phyloP scores from a whole-genome alignment of 177 flowering plant genomes.

The Vitis hybrid region DNA sequence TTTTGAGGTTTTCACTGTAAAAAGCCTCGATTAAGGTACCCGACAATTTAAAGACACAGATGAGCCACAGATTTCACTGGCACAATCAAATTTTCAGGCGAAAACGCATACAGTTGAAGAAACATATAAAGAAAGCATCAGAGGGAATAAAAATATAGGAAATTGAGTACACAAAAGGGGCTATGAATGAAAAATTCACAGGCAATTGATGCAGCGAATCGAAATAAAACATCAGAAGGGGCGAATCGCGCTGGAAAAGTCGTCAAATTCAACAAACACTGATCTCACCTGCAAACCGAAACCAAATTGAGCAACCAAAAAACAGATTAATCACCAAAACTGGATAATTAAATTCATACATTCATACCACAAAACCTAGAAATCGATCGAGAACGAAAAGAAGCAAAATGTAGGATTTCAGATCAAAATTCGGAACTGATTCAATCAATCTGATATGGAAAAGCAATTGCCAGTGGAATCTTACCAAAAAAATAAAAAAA shows the following conservation, averaged over 20 bases:
- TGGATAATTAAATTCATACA: background rate
- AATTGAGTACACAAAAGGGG: conserved; percentile 38
- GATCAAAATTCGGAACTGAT: background rate
- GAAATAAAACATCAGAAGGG: conserved; percentile 52
- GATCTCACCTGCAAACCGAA: background rate
- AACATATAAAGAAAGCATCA: conserved; percentile 50
- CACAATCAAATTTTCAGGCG: conserved; percentile 55
- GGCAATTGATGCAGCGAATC: conserved; percentile 23
- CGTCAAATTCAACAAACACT: background rate
- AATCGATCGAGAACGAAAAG: background rate
- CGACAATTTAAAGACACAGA: no score
- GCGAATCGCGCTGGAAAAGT: conserved; percentile 1
- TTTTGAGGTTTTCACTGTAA: background rate
- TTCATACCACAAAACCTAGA: background rate
- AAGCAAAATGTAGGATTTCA: conserved; percentile 1
- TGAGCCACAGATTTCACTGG: no score
- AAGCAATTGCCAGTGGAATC: background rate
- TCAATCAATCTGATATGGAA: background rate
- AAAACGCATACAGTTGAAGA: conserved; percentile 56
- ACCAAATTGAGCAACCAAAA: background rate
- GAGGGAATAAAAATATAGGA: conserved; percentile 41
- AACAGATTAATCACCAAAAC: background rate
- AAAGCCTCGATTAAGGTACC: no score
- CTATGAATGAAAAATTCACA: conserved; percentile 26
- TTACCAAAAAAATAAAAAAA: background rate